Base-by-base conservation (phyloP, 192 early-diverging fungal species). In the Coemansia sp. region DNA sequence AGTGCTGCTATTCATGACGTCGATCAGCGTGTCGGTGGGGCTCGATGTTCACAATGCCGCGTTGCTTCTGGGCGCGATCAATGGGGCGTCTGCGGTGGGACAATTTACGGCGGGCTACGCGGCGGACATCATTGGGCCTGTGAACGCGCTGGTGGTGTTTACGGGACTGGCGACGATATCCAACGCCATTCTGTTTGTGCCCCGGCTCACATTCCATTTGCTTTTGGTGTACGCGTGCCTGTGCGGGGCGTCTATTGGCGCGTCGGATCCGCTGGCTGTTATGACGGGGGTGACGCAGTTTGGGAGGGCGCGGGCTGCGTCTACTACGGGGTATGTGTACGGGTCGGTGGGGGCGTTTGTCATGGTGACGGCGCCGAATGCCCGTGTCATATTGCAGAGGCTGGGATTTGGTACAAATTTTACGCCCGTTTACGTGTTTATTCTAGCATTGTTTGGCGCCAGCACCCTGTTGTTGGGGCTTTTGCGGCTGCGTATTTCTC, bases 31-130 rank as follows among this genome's bases (percentile, higher is more conserved):
- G 8, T 75, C 81, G 0, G 73, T 69, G 2, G 81, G 81, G 5
- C 27, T 83, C 10, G 81, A 73, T 8, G 81, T 83, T 7, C 73
- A 74, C 70, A 83, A 83, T 35, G 75, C 81, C 0, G 81, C 81
- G 1, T 75, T 83, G 5, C 48, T 78, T 14, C 53, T 83, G 11
- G 76, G 81, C 0, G 59, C 76, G 17, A 72, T 75, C 27, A 83
- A 83, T 21, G 81, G 75, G 2, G 81, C 81, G 0, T 83, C 81
- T 0, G 75, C 81, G 0, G 76, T 83, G 0, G 81, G 81, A 5
- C 81, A 74, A 39, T 83, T 83, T 40, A 40, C 48, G 0, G 81
- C 81, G 3, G 81, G 81, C 35, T 83, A 78, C 17, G 81, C 73
- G 0, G 81, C 81, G 0, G 73, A 83, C 29, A 14, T 69, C 0